Conservation (phyloP, 2,329 filamentous ascomycete genomes). For the Apiospora rasikravindrae region DNA sequence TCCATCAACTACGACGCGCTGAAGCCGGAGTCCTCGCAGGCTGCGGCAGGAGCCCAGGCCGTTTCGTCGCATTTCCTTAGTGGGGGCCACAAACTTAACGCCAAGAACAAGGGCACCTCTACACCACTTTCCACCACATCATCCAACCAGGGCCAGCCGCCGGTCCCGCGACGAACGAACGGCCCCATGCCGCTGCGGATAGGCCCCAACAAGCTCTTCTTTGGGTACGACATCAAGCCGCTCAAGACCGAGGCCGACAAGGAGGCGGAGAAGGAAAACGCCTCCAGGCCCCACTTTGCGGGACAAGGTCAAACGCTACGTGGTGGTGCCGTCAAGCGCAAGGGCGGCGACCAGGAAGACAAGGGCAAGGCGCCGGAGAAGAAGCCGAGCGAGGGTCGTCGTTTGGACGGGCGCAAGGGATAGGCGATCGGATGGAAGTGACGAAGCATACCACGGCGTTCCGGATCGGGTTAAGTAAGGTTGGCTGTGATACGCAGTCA, state of each 20-base stretch:
- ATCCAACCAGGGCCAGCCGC: conserved; percentile 42
- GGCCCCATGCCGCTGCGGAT: conserved; percentile 87
- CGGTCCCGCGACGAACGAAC: conserved; percentile 60
- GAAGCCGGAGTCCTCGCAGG: conserved; percentile 74
- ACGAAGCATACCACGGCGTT: conserved; percentile 20
- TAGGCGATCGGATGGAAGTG: conserved; percentile 17
- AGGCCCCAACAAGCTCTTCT: conserved; percentile 90
- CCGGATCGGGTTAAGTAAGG: not conserved
- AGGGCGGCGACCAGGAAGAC: conserved; percentile 55
- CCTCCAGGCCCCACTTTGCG: conserved; percentile 75
- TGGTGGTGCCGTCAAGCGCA: conserved; percentile 70
- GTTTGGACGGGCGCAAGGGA: conserved; percentile 49
- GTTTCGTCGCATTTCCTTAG: conserved; percentile 76
- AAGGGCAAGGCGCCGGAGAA: conserved; percentile 54
- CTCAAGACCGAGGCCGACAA: conserved; percentile 79
- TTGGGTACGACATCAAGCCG: conserved; percentile 92
- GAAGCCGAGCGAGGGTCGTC: conserved; percentile 51
- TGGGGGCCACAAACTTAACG: conserved; percentile 79
- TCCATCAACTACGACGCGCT: conserved; percentile 97
- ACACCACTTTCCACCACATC: conserved; percentile 71
- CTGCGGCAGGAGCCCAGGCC: conserved; percentile 54
- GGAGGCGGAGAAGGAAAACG: conserved; percentile 68
- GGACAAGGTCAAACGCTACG: conserved; percentile 84
- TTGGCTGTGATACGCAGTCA: not conserved
- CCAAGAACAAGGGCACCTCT: conserved; percentile 74